Base-by-base conservation (phyloP, 1,284 basidiomycete genomes). In the Trichosporon faecale region DNA sequence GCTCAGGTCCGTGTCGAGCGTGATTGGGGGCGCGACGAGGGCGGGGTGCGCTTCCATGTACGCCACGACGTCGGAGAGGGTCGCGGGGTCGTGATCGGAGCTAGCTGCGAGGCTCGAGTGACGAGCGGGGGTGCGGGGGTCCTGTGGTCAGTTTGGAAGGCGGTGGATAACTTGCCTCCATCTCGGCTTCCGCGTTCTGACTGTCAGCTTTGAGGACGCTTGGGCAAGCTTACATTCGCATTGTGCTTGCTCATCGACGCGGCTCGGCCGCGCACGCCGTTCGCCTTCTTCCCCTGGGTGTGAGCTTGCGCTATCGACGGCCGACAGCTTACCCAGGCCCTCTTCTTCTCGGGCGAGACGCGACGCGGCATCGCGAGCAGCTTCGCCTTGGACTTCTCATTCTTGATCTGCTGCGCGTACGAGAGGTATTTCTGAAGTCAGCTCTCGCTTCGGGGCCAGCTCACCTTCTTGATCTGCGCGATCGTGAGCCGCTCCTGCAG, bases 321-420 rank as follows among this genome's bases (percentile, higher is more conserved):
- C 18, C 16, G 49, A 2, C 25, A 60, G 23, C 49, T 29, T 25
- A 27, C 25, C 25, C 25, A 31, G n/a, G 27, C 27, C 9, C 16
- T 31, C 57, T n/a, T 61, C 29, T 61, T 61, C 57, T 61, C 29
- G 5, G 23, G 29, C 6, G 57, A 31, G 27, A 33, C 57, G 8
- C 57, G 57, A 5, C 29, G 12, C 3, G 57, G 57, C 29, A 61
- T 16, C 16, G 57, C 21, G 29, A 33, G 29, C 27, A 61, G 29
- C 57, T 61, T 61, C 16, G 29, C 57, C 18, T 61, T 61, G 31
- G 27, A 61, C 57, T 33, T 31, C 11, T 61, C 57, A n/a, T 61
- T 61, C 57, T 33, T 61, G 57, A 61, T 7, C 57, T 31, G 57
- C 57, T 61, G 57, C 27, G 27, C 57, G 27, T 61, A 61, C 18